These are phyloP conservation scores for Fraxinus dipetala DNA, from an alignment of 305 asterid genomes.

Conservation along the genomic window DNA sequence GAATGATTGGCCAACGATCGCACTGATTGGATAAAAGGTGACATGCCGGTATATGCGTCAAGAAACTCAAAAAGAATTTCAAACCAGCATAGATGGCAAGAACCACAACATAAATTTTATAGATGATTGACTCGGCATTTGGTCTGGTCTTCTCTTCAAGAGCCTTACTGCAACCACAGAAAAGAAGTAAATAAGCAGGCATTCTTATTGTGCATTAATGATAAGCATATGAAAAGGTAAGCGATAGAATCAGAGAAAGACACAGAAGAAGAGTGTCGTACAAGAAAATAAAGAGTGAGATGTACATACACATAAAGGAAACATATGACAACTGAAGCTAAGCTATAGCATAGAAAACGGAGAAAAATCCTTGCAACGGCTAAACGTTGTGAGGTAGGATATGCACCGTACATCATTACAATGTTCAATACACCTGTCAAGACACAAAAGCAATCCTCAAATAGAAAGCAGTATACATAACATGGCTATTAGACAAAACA, in stretches of 20 bases:
- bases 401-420: constrained; percentile 96
- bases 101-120: constrained; percentile 58
- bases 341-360: constrained; percentile 67
- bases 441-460: constrained; percentile 14
- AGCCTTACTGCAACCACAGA: constrained; percentile 62
- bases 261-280: background rate
- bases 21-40: constrained; percentile 68
- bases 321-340: constrained; percentile 67
- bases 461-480: constrained; percentile 11
- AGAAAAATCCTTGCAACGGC: constrained; percentile 85
- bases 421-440: constrained; percentile 78
- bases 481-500: background rate
- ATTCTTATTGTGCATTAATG: constrained; percentile 5
- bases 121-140: constrained; percentile 43
- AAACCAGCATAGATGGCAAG: constrained; percentile 69
- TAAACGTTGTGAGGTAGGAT: constrained; percentile 70
- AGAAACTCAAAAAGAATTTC: constrained; percentile 58
- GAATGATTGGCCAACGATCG: constrained; percentile 60
- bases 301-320: constrained; percentile 85
- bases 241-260: background rate
- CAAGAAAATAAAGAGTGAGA: constrained; percentile 14
- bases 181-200: constrained; percentile 13
- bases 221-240: constrained; percentile 12
- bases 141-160: constrained; percentile 47
- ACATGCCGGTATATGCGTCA: constrained; percentile 82